A percentile compares a stretch with the other conserved stretches of the same genome.
Conservation (phyloP, 345 rosid species). For the Bruguiera gymnorhiza region DNA sequence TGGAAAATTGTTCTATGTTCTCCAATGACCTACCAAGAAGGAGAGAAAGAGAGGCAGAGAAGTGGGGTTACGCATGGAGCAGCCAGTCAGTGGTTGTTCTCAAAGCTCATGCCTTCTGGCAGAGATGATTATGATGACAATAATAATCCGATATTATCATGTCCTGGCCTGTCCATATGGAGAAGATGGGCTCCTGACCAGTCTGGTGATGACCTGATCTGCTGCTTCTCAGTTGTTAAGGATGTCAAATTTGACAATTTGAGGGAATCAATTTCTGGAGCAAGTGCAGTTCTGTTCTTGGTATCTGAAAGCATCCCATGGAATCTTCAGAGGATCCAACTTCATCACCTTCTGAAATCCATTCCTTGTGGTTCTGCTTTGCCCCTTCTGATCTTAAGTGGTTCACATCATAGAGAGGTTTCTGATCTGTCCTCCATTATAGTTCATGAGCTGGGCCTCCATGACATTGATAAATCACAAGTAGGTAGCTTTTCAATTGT, state of each 20-base stretch:
- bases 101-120: slow-evolving; percentile 67
- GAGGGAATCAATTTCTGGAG: slow-evolving; percentile 49
- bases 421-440: slow-evolving; percentile 42
- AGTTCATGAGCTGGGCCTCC: slow-evolving; percentile 53
- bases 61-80: slow-evolving; percentile 30
- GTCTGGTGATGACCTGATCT: slow-evolving; percentile 39
- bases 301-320: slow-evolving; percentile 56
- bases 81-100: slow-evolving; percentile 60
- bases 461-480: slow-evolving; percentile 60
- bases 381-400: slow-evolving; percentile 73
- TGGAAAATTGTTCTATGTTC: slow-evolving; percentile 76
- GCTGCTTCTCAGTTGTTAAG: slow-evolving; percentile 72
- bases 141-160: slow-evolving; percentile 47
- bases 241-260: slow-evolving; percentile 36
- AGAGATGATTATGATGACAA: slow-evolving; percentile 29
- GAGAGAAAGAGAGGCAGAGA: slow-evolving; percentile 23
- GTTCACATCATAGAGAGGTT: slow-evolving; percentile 35
- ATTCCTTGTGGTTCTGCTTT: slow-evolving; percentile 62
- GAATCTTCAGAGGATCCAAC: slow-evolving; percentile 57
- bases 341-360: slow-evolving; percentile 53
- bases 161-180: slow-evolving; percentile 77
- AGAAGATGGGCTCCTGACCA: slow-evolving; percentile 53
- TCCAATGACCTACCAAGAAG: slow-evolving; percentile 35
- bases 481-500: slow-evolving; percentile 47
- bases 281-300: slow-evolving; percentile 75